Conservation (phyloP, 2,329 filamentous ascomycete species). For the Phaeoacremonium minimum region DNA sequence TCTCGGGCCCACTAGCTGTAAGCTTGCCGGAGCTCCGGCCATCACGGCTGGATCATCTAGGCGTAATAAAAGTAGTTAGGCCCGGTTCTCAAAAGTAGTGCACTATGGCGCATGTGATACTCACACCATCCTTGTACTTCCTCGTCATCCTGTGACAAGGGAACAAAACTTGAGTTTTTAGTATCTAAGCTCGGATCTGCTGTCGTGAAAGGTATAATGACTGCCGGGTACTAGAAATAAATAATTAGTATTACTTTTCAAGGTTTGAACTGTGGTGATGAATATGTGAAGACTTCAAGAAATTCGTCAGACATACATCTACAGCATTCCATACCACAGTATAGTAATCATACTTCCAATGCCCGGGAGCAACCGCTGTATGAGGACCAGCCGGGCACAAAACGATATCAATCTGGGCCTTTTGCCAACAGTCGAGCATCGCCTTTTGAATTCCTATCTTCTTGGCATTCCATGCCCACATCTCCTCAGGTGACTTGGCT, state of each 20-base stretch:
- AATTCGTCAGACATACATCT: constrained; percentile 17
- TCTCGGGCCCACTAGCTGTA: constrained; percentile 24
- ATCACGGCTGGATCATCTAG: constrained; percentile 27
- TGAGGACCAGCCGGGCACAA: constrained; percentile 22
- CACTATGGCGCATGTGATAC: constrained; percentile 1
- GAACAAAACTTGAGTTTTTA: constrained; percentile 16
- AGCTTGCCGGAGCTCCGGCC: constrained; percentile 23
- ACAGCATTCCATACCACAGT: constrained; percentile 26
- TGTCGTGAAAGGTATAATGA: constrained; percentile 23
- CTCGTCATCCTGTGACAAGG: constrained; percentile 17
- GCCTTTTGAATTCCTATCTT: constrained; percentile 22
- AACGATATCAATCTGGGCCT: constrained; percentile 22
- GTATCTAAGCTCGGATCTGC: constrained; percentile 22
- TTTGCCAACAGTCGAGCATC: constrained; percentile 27
- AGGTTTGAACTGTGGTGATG: neutral
- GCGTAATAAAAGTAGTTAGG: constrained; percentile 8
- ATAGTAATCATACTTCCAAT: constrained; percentile 27
- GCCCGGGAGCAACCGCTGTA: constrained; percentile 21
- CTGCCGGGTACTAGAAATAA: constrained; percentile 24
- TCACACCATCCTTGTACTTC: constrained; percentile 22
- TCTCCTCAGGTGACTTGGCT: constrained; percentile 24
- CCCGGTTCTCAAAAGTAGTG: neutral
- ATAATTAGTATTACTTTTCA: too few species aligned
- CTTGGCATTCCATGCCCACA: constrained; percentile 26
- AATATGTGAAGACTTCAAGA: neutral